Evolutionary conservation across 2,329 filamentous ascomycete species (phyloP).

Genomic region (Cladorrhinum sp.): DNA sequence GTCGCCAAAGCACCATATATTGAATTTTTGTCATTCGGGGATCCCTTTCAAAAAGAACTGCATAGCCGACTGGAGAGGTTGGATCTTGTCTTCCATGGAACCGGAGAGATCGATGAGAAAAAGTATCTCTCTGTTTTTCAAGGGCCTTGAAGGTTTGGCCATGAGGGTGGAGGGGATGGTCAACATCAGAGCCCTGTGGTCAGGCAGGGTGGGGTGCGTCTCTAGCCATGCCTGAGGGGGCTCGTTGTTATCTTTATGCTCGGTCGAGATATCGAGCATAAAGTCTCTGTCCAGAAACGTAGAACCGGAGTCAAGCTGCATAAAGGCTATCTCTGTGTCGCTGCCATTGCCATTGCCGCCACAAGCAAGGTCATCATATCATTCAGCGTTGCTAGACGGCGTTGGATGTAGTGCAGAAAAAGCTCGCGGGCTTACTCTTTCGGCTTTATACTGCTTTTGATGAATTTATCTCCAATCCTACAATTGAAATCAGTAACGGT

Average conservation of each 20-base stretch:
- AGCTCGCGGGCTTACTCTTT: conserved; percentile 25
- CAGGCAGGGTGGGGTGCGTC: conserved; percentile 24
- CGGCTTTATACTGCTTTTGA: conserved; percentile 25
- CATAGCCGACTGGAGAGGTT: conserved; percentile 47
- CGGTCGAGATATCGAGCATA: conserved; percentile 26
- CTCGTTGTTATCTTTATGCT: conserved; percentile 8
- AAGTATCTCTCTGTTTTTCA: conserved; percentile 19
- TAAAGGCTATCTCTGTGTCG: conserved; percentile 8
- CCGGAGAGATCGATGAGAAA: conserved; percentile 29
- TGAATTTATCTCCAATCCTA: conserved; percentile 25
- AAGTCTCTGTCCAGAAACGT: conserved; percentile 28
- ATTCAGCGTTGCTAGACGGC: conserved; percentile 14
- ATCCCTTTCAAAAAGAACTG: conserved; percentile 57
- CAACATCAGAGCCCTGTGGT: conserved; percentile 30
- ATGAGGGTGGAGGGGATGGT: conserved; percentile 25
- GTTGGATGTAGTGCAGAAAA: too few species aligned
- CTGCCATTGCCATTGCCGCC: background rate
- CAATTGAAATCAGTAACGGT: conserved; percentile 30
- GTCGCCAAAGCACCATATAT: conserved; percentile 54
- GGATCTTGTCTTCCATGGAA: conserved; percentile 46
- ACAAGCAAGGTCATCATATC: conserved; percentile 17
- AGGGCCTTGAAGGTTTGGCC: conserved; percentile 2
- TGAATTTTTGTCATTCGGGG: conserved; percentile 32
- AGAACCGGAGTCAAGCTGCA: background rate
- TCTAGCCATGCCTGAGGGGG: conserved; percentile 28